phyloP scores from a whole-genome alignment of 768 basidiomycete species.

The Boletus coccyginus region DNA sequence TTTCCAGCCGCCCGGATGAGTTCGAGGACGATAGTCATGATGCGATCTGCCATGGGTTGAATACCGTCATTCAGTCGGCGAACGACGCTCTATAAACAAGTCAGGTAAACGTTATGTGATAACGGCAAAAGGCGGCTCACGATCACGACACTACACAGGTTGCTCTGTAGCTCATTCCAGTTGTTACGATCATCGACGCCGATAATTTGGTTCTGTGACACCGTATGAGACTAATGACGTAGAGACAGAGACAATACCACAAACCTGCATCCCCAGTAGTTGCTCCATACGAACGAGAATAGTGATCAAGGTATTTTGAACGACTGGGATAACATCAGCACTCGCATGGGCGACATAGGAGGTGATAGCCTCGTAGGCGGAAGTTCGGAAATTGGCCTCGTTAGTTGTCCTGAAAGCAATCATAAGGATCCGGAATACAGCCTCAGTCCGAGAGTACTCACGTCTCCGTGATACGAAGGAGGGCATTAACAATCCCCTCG shows the following conservation, averaged over 20 bases:
- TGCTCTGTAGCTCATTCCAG: constrained; percentile 98
- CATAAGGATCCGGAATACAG: constrained; percentile 9
- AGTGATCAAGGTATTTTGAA: constrained; percentile 77
- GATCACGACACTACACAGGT: constrained; percentile 87
- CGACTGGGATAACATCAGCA: constrained; percentile 72
- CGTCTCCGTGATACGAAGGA: constrained; percentile 88
- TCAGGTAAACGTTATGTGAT: neutral
- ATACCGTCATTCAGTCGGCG: constrained; percentile 83
- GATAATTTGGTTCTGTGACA: constrained; percentile 78
- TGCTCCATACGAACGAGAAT: constrained; percentile 91
- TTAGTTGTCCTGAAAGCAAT: constrained; percentile 58
- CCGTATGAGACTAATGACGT: neutral
- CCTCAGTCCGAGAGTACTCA: constrained; percentile 33
- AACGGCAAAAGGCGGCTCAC: constrained; percentile 42
- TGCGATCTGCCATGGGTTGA: constrained; percentile 85
- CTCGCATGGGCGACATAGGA: constrained; percentile 82
- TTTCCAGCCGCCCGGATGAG: constrained; percentile 87
- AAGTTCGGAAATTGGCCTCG: constrained; percentile 90
- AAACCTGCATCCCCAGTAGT: constrained; percentile 76
- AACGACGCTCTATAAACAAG: constrained; percentile 65
- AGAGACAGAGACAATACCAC: constrained; percentile 18
- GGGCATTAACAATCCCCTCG: constrained; percentile 78
- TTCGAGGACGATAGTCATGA: constrained; percentile 88
- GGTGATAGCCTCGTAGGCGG: constrained; percentile 94
- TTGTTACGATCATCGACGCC: constrained; percentile 96